phyloP scores from a whole-genome alignment of 257 asterid genomes.

The Solanum medicagineum region DNA sequence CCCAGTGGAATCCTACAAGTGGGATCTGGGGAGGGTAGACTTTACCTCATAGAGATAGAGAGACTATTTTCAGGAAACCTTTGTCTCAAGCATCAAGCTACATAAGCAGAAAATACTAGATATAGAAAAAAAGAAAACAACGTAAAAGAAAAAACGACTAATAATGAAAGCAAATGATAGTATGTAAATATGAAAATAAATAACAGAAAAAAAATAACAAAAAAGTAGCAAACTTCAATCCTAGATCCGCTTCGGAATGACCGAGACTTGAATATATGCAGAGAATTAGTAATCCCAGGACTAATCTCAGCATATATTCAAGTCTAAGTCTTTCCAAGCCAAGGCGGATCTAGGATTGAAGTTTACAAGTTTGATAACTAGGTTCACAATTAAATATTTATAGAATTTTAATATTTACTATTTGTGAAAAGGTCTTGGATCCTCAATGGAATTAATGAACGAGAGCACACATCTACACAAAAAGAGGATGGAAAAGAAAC shows the following conservation, averaged over 20 bases:
- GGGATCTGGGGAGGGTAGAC: too few species aligned
- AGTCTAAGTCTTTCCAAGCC: background rate
- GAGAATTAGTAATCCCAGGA: background rate
- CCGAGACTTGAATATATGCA: background rate
- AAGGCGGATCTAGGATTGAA: background rate
- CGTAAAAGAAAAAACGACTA: too few species aligned
- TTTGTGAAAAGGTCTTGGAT: background rate
- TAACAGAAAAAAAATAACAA: too few species aligned
- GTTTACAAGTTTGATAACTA: background rate
- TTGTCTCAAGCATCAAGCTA: too few species aligned
- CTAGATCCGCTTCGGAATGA: background rate
- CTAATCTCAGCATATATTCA: background rate
- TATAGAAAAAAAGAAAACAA: too few species aligned
- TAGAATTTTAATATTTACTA: too few species aligned
- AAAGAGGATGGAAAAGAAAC: background rate
- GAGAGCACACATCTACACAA: background rate
- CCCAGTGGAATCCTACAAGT: too few species aligned
- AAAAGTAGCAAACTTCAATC: background rate
- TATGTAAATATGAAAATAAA: too few species aligned
- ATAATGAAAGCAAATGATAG: too few species aligned
- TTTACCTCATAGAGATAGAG: too few species aligned
- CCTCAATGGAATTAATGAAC: background rate
- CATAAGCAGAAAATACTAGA: too few species aligned
- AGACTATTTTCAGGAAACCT: too few species aligned
- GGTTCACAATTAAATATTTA: background rate